A percentile compares a stretch with the other conserved stretches of the same genome.
These are phyloP conservation scores for Pythium volutum DNA, from an alignment of 352 stramenopile genomes.

Conservation along the genomic window DNA sequence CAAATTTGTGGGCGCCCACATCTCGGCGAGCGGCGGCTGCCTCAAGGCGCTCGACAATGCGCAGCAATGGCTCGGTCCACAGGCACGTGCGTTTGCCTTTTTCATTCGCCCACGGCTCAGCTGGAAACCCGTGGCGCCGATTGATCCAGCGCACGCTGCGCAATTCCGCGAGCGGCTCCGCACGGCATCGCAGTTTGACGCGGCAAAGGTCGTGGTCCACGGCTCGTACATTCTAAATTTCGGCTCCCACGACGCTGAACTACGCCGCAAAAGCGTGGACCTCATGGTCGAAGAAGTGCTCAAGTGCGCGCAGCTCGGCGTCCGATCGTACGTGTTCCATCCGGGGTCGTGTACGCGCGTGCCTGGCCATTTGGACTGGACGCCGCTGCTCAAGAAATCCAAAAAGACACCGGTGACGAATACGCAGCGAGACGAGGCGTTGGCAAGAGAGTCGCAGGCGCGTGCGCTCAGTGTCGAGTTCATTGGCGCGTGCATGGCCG, in stretches of 20 bases:
- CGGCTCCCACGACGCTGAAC: constrained; percentile 30
- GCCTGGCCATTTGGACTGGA: constrained; percentile 8
- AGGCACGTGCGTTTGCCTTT: constrained; percentile 31
- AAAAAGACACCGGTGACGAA: constrained; percentile 9
- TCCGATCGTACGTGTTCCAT: constrained; percentile 44
- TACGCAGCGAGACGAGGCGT: constrained; percentile 7
- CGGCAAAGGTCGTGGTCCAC: constrained; percentile 33
- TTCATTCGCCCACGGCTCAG: constrained; percentile 40
- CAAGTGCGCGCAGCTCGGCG: constrained; percentile 36
- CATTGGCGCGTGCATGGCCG: constrained; percentile 31
- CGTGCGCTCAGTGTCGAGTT: constrained; percentile 24
- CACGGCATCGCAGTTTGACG: constrained; percentile 10
- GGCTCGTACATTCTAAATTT: constrained; percentile 50
- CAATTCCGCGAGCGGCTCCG: constrained; percentile 27
- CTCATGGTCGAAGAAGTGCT: constrained; percentile 42
- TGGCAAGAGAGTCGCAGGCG: constrained; percentile 9
- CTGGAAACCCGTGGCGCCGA: constrained; percentile 29
- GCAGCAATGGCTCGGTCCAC: constrained; percentile 23
- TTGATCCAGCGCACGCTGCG: constrained; percentile 11
- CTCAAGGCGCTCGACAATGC: constrained; percentile 35
- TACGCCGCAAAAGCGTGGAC: constrained; percentile 35
- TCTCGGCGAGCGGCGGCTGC: constrained; percentile 35
- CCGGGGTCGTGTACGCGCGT: constrained; percentile 34
- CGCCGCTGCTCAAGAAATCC: constrained; percentile 7
- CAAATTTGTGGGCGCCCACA: constrained; percentile 40